Base-by-base conservation (phyloP, 352 stramenopile genomes). In the Phytophthora sp. region DNA sequence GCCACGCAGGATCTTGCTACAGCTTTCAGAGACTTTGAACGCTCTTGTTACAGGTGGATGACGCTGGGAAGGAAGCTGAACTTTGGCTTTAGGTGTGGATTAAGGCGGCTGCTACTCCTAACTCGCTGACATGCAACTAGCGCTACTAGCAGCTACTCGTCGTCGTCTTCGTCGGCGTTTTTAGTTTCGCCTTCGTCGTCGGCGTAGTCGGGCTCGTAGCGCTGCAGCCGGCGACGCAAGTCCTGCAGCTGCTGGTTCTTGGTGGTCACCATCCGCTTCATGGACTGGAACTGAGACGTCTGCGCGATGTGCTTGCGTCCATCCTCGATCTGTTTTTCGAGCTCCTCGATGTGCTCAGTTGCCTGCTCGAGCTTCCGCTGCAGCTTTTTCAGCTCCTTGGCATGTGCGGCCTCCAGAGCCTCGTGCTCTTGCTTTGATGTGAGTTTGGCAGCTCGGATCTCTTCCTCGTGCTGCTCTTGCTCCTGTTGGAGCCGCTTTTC, bases 211-310 rank as follows among this genome's bases (percentile, higher is more conserved):
- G 83, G 82, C 58, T 96, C 88, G 61, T 95, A 95, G 44, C 77
- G 78, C 58, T 84, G 70, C 28, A 96, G 65, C 11, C 84, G 78
- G n/a, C 73, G 69, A 21, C 88, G 83, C 48, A 92, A 61, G 18
- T 76, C 79, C 17, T 74, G 72, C 17, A 95, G 78, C 70, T 93
- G 75, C 43, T 91, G 76, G 66, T 94, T 96, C 70, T 96, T 96
- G 52, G 82, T 69, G 10, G 69, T 76, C 21, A 96, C 82, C 73
- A 93, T 89, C 26, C 74, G 72, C 69, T 94, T 94, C 81, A 96
- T 87, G 43, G 78, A 54, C 60, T 91, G 82, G 71, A 96, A 96
- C 75, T 95, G 87, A 60, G 84, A 79, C 45, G 83, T 92, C 68
- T 93, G 76, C 10, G 84, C 72, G 18, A 94, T 69, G 62, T 94